Evolutionary conservation across 192 early-diverging fungal genomes (phyloP).

Genomic region (Coemansia guatemalensis): DNA sequence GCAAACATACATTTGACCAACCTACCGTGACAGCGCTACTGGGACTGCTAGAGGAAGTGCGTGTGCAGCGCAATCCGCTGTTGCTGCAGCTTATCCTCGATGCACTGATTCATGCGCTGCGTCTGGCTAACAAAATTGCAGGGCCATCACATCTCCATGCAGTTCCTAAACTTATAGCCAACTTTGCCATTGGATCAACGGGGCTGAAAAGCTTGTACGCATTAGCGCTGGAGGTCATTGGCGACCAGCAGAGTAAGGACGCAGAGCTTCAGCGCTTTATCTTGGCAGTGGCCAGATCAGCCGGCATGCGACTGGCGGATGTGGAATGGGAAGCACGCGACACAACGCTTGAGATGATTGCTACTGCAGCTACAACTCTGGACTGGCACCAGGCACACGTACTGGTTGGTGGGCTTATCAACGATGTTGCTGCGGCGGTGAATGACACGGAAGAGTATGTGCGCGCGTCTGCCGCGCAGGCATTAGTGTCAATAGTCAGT

Average conservation of each 20-base stretch:
- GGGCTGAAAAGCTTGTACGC: conserved; percentile 31
- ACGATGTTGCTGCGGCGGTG: conserved; percentile 20
- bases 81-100: conserved; percentile 32
- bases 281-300: conserved; percentile 1
- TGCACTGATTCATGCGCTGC: conserved; percentile 14
- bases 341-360: conserved; percentile 38
- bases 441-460: conserved; percentile 47
- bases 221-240: conserved; percentile 24
- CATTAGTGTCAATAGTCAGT: conserved; percentile 14
- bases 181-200: conserved; percentile 35
- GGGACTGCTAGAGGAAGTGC: conserved; percentile 11
- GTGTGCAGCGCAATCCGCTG: conserved; percentile 19
- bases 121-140: conserved; percentile 3
- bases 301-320: conserved; percentile 27
- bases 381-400: background rate
- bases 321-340: conserved; percentile 51
- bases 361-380: background rate
- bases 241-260: background rate
- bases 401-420: conserved; percentile 7
- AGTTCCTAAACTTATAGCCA: conserved; percentile 15
- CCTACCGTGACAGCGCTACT: conserved; percentile 5
- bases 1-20: conserved; percentile 12
- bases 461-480: conserved; percentile 34
- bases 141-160: conserved; percentile 8
- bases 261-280: background rate